These are phyloP conservation scores for Aspergillus sp. DNA, from an alignment of 2,329 filamentous ascomycete species.

Conservation along the genomic window DNA sequence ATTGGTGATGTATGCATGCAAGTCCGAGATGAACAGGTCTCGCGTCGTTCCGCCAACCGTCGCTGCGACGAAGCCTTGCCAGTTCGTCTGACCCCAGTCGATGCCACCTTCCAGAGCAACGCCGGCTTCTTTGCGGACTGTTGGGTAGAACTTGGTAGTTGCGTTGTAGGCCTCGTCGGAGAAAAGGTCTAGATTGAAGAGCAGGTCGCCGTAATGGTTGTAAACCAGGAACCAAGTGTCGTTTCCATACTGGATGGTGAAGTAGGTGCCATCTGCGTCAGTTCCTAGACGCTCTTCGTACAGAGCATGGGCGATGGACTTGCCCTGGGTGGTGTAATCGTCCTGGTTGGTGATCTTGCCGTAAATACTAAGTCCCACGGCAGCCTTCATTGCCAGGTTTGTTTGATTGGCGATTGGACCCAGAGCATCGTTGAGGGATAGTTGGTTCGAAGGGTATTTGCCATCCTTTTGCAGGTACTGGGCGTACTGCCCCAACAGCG, in stretches of 20 bases:
- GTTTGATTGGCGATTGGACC: slow-evolving; percentile 35
- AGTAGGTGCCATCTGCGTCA: slow-evolving; percentile 26
- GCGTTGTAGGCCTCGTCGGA: slow-evolving; percentile 27
- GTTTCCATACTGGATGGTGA: slow-evolving; percentile 27
- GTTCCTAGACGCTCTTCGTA: slow-evolving; percentile 25
- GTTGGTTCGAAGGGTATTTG: slow-evolving; percentile 27
- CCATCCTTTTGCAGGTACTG: slow-evolving; percentile 31
- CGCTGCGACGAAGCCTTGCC: slow-evolving; percentile 31
- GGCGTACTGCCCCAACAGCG: slow-evolving; percentile 28
- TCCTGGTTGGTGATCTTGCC: slow-evolving; percentile 18
- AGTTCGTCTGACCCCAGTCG: slow-evolving; percentile 33
- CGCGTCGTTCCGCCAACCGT: slow-evolving; percentile 14
- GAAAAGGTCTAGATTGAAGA: slow-evolving; percentile 31
- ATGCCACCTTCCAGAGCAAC: slow-evolving; percentile 28
- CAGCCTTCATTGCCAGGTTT: slow-evolving; percentile 38
- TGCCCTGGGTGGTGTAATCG: slow-evolving; percentile 27
- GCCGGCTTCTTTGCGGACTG: slow-evolving; percentile 21
- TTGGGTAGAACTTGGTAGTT: slow-evolving; percentile 27
- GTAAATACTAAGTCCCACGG: slow-evolving; percentile 32
- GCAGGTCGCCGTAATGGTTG: slow-evolving; percentile 32
- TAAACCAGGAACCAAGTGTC: slow-evolving; percentile 25
- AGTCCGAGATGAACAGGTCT: slow-evolving; percentile 23
- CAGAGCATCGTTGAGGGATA: slow-evolving; percentile 35
- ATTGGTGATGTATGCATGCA: slow-evolving; percentile 29
- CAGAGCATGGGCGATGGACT: slow-evolving; percentile 25